Evolutionary conservation across 306 rosid genomes (phyloP), one percentile per base, ranked within the genome.

Genomic region (Delonix regia): DNA sequence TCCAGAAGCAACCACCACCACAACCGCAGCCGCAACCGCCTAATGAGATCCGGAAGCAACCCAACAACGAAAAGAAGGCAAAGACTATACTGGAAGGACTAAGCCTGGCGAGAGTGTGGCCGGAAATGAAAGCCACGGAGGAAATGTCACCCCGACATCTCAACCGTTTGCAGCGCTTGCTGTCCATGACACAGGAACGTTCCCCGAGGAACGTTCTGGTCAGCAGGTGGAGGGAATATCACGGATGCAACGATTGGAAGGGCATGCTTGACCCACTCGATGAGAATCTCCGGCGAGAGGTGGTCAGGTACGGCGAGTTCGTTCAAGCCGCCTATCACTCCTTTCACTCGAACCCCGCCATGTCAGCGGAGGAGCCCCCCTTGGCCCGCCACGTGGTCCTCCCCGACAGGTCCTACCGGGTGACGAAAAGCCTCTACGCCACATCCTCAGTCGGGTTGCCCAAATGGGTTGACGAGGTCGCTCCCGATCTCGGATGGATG

Each of bases 401-500:
- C 0, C 80, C 91, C 0, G 99, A 96, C 7, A 80, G 86, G 77
- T 76, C 94, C 0, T 93, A 93, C 19, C 84, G 71, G 42, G 90
- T 96, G 18, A 96, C 98, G 0, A 96, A 91, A 57, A 88, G 90
- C 53, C 90, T 96, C n/a, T 96, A 93, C 2, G 98, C 97, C 71
- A 96, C 99, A 1, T 90, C 99, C 34, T 90, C 98, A 0, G 75
- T 96, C 19, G 97, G 97, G 0, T 53, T 96, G 41, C 99, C 99
- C 0, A 76, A 84, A 2, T 95, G 97, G 99, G 83, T 95, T 0
- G 99, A 95, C 1, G 92, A 88, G 0, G 87, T 84, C 15, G 97
- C 97, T 0, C 98, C 99, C 15, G 99, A 96, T 74, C 96, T 95
- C 3, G 90, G 94, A 0, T 95, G 99, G 99, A 96, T 96, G 99